Evolutionary conservation across 2,329 filamentous ascomycete genomes (phyloP), one percentile per base, ranked within the genome.

Genomic region (Colletotrichum truncatum): DNA sequence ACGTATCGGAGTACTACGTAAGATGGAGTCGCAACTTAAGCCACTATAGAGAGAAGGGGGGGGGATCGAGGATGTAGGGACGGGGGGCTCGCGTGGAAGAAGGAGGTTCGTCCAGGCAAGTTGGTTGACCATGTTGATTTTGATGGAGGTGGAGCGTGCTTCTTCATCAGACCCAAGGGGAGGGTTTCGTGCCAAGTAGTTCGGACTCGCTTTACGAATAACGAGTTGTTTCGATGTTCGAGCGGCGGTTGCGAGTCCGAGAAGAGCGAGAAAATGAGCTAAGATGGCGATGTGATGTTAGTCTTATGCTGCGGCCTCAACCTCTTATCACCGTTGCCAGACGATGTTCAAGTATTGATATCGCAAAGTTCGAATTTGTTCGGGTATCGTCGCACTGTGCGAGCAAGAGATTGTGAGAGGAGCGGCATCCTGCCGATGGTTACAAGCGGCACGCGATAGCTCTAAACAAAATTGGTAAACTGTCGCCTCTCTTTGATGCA

Each of bases 131-230:
- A 30, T 57, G 62, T 23, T 26, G 12, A 34, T 28, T 41, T 49
- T 61, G 56, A 21, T n/a, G 30, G 11, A n/a, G 18, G 12, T 55
- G 36, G 34, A 38, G 36, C 49, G 28, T 56, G 43, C 57, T 34
- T 49, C 8, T 21, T 23, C 16, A 32, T n/a, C 14, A 25, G 28
- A 18, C 18, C 23, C 28, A 32, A 26, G 21, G 21, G 34, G 49
- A 62, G 48, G 57, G 49, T 38, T 32, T 41, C 30, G 34, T 62
- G 57, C 57, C 62, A 54, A 62, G 36, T 58, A 43, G 18, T 65
- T 51, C 57, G 57, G 62, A 26, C 32, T 65, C 49, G 49, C 41
- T 28, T 45, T 60, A 30, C 55, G 57, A 43, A 18, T 55, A 21
- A n/a, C n/a, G n/a, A n/a, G 21, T 32, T 53, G 30, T 48, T 61